Base-by-base conservation (phyloP, 2,329 filamentous ascomycete genomes). In the Madurella fahalii region DNA sequence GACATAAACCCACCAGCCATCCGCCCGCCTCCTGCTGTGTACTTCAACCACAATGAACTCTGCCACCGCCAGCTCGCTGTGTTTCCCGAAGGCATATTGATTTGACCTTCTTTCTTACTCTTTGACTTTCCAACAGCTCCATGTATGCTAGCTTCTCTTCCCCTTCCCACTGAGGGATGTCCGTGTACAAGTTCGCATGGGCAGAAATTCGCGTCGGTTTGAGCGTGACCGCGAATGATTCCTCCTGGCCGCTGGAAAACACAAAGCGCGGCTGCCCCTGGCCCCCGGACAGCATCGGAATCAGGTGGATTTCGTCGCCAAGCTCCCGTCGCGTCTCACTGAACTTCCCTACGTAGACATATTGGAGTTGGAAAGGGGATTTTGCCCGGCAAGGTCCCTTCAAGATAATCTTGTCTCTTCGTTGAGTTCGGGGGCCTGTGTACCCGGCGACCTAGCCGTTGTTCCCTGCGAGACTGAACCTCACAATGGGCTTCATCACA, bases 161-260 rank as follows among this genome's bases (percentile, higher is more conserved):
- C n/a, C 52, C 52, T 42, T 50, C 13, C 52, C 47, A 50, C 16
- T n/a, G 16, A 18, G 41, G 47, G 30, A 54, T 54, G 34, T 54
- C 40, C 12, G 47, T 50, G 9, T 34, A 50, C 47, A 50, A 20
- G 30, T 42, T 40, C 25, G 47, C 47, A 15, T 43, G 31, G 11
- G 42, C 25, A 8, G 40, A 43, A 4, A 15, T 40, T 39, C 47
- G 12, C n/a, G 47, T 50, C 25, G 39, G 47, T 17, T 17, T 31
- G 18, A 50, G 40, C 25, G 20, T 50, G 18, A 50, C 39, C 47
- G 42, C 32, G 16, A 50, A 50, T 31, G 44, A 34, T 15, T 32
- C n/a, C 7, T 17, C 4, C 25, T 17, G 11, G 16, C 8, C 9
- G 15, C 16, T 18, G 9, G 44, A 46, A 18, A 34, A 46, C 9